Evolutionary conservation across 2,329 filamentous ascomycete genomes (phyloP), one percentile per base, ranked within the genome.

Genomic region (Daldinia sp.): DNA sequence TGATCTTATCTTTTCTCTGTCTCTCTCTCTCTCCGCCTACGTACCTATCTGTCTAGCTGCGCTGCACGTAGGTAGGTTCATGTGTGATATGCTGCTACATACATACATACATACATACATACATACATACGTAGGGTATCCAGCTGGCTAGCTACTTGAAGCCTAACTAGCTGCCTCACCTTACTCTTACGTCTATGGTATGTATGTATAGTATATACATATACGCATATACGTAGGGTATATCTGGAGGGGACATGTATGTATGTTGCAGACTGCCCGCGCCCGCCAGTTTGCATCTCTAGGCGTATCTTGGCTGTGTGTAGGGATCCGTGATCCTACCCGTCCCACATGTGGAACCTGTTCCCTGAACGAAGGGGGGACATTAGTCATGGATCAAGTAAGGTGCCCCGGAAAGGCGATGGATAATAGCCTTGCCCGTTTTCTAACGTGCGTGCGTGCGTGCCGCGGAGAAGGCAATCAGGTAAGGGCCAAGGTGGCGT

Each of bases 281-380:
- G 46, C 59, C 59, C 39, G 20, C 60, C 15, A 15, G 46, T 51
- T 57, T 63, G 65, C 59, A 66, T 68, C 68, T 65, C 46, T 51
- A 18, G 60, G 56, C 65, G 65, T 59, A 68, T 70, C 68, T 70
- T 68, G 65, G 65, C 51, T 26, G 37, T 57, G 44, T 63, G 54
- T 60, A 60, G 62, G 64, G 65, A 70, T 50, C 46, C 46, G 12
- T 65, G 62, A 63, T 66, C 63, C 53, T 50, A 64, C 50, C 7
- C 35, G 63, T 65, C 60, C 58, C 64, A 61, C 41, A 41, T 20
- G 63, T 65, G 60, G 60, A 59, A 60, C 65, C 46, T 30, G 46
- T 30, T 50, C 26, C 55, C 39, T 6, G 20, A 61, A 63, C 42
- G 20, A 51, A 57, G 42, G 7, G 33, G 5, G 20, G 20, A 23